Evolutionary conservation across 441 rosid species (phyloP).

Genomic region (Manihot esculenta): DNA sequence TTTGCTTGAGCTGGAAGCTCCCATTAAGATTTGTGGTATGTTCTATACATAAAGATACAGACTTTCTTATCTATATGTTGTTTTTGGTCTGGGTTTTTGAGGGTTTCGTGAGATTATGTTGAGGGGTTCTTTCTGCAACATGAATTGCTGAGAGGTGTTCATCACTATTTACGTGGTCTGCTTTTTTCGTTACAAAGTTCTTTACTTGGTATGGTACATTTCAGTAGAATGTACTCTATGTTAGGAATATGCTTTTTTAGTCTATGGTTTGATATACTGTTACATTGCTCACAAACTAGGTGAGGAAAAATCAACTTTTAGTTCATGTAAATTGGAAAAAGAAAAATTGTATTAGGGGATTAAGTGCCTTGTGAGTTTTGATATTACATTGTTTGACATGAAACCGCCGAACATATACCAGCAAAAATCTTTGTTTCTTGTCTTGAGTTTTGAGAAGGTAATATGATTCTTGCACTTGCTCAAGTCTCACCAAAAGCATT

Average conservation of each 20-base stretch:
- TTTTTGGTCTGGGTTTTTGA: slow-evolving; percentile 13
- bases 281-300: slow-evolving; percentile 19
- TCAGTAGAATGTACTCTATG: background rate
- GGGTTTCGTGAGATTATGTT: slow-evolving; percentile 8
- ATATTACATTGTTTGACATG: background rate
- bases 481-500: background rate
- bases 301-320: too few species aligned
- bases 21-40: slow-evolving; percentile 92
- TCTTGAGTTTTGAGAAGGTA: background rate
- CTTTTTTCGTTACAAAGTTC: too few species aligned
- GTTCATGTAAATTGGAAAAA: too few species aligned
- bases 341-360: too few species aligned
- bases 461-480: background rate
- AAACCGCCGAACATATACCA: background rate
- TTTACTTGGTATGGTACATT: background rate
- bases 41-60: background rate
- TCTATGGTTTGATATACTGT: background rate
- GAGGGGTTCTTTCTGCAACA: background rate
- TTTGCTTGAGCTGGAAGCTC: slow-evolving; percentile 92
- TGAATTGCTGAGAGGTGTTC: background rate
- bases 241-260: too few species aligned
- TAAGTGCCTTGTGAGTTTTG: background rate
- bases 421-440: background rate
- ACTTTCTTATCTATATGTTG: background rate
- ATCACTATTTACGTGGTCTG: background rate